Evolutionary conservation across 2,329 filamentous ascomycete genomes (phyloP), one percentile per base, ranked within the genome.

Genomic region (Botrytis hyacinthi): DNA sequence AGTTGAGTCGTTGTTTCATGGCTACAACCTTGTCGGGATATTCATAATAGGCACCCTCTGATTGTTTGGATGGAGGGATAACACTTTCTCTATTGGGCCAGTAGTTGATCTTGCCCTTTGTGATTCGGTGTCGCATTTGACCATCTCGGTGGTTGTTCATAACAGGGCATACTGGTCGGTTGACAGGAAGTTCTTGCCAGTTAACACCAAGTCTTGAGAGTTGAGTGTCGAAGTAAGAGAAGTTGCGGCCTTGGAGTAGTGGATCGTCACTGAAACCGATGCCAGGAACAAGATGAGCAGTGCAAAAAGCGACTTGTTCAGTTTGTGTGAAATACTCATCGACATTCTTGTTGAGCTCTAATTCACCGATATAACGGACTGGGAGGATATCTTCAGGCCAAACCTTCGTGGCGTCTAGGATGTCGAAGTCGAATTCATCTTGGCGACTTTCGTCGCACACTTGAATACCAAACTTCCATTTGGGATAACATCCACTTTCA

Each of bases 391-490:
- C 91, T 80, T 96, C 92, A 0, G 93, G 93, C 93, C 93, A 96
- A 40, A 95, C 82, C 83, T 97, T 96, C 54, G 93, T 97, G 0
- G 93, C 91, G 77, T 97, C 93, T 1, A 97, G 87, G 44, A 95
- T 91, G 78, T 96, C 93, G 59, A 83, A 88, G 26, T 93, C 88
- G 75, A 95, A 86, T 12, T 80, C 84, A 75, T 86, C 84, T 80
- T 93, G 88, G 67, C 90, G 87, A 14, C 86, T 86, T 76, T 95
- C 93, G 0, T 91, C 88, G 35, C 96, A 87, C 5, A 90, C 86
- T 79, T 97, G 93, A n/a, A 97, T 90, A 61, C 92, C 92, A 74
- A 96, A 93, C 79, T 92, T 91, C 92, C 92, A 96, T 79, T 90
- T 92, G 14, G 93, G 92, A 78, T 86, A 94, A 0, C 86, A 85